phyloP scores from a whole-genome alignment of 108 stramenopile species.

The Skeletonema potamos region DNA sequence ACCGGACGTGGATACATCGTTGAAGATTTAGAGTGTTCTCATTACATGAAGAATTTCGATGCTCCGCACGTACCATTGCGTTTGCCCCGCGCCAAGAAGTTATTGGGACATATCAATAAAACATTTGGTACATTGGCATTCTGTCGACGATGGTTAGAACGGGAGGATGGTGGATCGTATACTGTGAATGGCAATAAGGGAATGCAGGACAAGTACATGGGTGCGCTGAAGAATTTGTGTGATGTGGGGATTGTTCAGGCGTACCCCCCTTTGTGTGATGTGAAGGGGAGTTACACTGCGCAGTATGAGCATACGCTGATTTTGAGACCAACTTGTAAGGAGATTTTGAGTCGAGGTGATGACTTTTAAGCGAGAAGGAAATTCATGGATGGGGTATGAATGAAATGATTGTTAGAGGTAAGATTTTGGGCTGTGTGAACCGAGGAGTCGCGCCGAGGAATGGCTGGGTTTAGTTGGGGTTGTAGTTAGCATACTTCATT shows the following conservation, averaged over 20 bases:
- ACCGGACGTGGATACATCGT: slow-evolving; percentile 96
- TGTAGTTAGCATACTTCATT: too few relatives aligned
- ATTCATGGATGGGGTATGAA: too few relatives aligned
- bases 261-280: slow-evolving; percentile 97
- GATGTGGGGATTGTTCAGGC: slow-evolving; percentile 95
- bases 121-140: slow-evolving; percentile 99
- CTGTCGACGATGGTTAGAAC: slow-evolving; percentile 98
- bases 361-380: slow-evolving; percentile 82
- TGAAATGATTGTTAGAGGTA: too few relatives aligned
- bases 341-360: slow-evolving; percentile 96
- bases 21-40: slow-evolving; percentile 98
- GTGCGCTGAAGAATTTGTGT: slow-evolving; percentile 96
- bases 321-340: slow-evolving; percentile 96
- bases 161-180: slow-evolving; percentile 92
- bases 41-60: slow-evolving; percentile 98
- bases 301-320: slow-evolving; percentile 99
- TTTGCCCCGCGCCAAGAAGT: slow-evolving; percentile 86
- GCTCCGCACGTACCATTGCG: slow-evolving; percentile 95
- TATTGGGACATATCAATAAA: slow-evolving; percentile 97
- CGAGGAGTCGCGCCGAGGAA: too few relatives aligned
- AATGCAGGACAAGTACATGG: slow-evolving; percentile 96
- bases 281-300: slow-evolving; percentile 95
- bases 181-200: slow-evolving; percentile 85
- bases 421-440: too few relatives aligned
- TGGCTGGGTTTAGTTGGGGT: too few relatives aligned